A percentile compares a stretch with the other conserved stretches of the same genome.
These are phyloP conservation scores for Serpula lacrymans DNA, from an alignment of 768 basidiomycete species.

Conservation along the genomic window DNA sequence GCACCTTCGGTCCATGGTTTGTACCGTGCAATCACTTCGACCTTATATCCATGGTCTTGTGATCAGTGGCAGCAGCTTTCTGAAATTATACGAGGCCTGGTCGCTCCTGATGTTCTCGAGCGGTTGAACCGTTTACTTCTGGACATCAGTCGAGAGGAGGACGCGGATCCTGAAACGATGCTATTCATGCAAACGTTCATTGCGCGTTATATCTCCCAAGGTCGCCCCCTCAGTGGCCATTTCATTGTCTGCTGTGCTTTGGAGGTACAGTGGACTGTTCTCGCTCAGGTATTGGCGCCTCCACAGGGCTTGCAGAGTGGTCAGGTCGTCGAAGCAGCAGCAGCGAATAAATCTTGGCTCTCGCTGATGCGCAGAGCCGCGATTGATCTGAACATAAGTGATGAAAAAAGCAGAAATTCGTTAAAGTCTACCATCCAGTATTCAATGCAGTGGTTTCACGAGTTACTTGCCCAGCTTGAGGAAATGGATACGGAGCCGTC, in stretches of 20 bases:
- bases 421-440: slow-evolving; percentile 51
- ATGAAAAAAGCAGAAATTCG: slow-evolving; percentile 30
- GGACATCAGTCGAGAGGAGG: slow-evolving; percentile 56
- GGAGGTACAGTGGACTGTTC: slow-evolving; percentile 81
- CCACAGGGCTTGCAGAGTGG: slow-evolving; percentile 21
- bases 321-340: slow-evolving; percentile 65
- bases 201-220: slow-evolving; percentile 69
- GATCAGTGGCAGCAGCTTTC: slow-evolving; percentile 62
- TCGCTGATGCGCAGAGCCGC: slow-evolving; percentile 57
- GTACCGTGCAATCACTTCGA: slow-evolving; percentile 81
- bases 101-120: slow-evolving; percentile 64
- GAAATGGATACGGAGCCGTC: slow-evolving; percentile 80
- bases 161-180: slow-evolving; percentile 45
- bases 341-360: slow-evolving; percentile 80
- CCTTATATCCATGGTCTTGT: slow-evolving; percentile 69
- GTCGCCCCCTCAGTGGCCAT: slow-evolving; percentile 80
- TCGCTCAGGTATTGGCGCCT: slow-evolving; percentile 64
- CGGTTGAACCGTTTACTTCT: slow-evolving; percentile 67
- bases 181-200: slow-evolving; percentile 67
- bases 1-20: slow-evolving; percentile 84
- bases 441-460: slow-evolving; percentile 74
- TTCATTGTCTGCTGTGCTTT: slow-evolving; percentile 88
- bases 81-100: slow-evolving; percentile 52
- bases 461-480: slow-evolving; percentile 74
- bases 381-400: slow-evolving; percentile 31